These are phyloP conservation scores for Mycosarcoma mackinlayi DNA, from an alignment of 1,284 basidiomycete species.

Conservation along the genomic window DNA sequence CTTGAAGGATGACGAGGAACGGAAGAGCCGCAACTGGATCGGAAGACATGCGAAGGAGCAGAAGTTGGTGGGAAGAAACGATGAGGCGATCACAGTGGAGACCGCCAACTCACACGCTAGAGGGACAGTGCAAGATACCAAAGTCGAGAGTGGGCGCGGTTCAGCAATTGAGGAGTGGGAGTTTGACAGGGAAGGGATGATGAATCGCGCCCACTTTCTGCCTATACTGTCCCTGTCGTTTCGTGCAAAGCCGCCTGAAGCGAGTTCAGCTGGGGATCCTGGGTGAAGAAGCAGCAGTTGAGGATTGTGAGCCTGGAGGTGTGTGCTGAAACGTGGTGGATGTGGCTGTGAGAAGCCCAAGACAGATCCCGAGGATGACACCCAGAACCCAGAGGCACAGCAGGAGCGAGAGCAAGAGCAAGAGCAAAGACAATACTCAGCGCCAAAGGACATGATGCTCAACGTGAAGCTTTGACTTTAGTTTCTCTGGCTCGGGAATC, in stretches of 20 bases:
- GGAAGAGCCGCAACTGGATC: constrained; percentile 12
- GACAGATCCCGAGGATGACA: too few species aligned
- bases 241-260: too few species aligned
- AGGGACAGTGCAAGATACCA: background rate
- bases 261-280: too few species aligned
- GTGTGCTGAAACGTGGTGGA: background rate
- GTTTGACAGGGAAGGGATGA: too few species aligned
- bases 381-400: too few species aligned
- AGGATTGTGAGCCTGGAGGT: too few species aligned
- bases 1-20: background rate
- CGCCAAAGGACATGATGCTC: background rate
- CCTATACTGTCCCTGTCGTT: too few species aligned
- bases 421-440: background rate
- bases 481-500: background rate
- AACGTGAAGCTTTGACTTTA: background rate
- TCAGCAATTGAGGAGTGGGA: too few species aligned
- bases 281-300: too few species aligned
- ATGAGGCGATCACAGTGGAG: background rate
- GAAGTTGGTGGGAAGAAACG: background rate
- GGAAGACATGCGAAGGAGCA: background rate
- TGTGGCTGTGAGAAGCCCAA: constrained; percentile 1
- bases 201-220: too few species aligned
- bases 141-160: too few species aligned
- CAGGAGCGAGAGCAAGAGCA: constrained; percentile 1
- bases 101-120: background rate